Conservation (phyloP, 441 rosid genomes). For the Gossypium schwendimanii region DNA sequence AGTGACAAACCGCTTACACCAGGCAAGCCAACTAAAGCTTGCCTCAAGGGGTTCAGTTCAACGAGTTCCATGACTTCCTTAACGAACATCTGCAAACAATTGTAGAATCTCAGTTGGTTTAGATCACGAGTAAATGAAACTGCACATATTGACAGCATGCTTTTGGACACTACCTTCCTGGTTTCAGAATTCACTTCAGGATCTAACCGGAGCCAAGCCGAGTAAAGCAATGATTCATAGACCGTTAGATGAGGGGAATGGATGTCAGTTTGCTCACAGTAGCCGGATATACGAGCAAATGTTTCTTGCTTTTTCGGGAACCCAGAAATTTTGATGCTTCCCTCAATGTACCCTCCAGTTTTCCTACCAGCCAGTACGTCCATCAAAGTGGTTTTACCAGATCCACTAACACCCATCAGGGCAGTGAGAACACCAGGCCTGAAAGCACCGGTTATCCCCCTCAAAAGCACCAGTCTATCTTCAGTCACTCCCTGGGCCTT, state of each 20-base stretch:
- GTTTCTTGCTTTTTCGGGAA: slow-evolving; percentile 61
- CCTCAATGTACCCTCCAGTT: slow-evolving; percentile 51
- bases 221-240: slow-evolving; percentile 47
- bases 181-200: slow-evolving; percentile 34
- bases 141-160: neutral
- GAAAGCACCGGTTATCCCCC: slow-evolving; percentile 60
- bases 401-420: slow-evolving; percentile 86
- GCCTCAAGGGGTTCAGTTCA: slow-evolving; percentile 36
- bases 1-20: slow-evolving; percentile 44
- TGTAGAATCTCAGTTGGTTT: neutral
- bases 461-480: slow-evolving; percentile 42
- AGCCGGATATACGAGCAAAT: slow-evolving; percentile 60
- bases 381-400: slow-evolving; percentile 74
- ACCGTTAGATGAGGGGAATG: slow-evolving; percentile 59
- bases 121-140: neutral
- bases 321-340: slow-evolving; percentile 48
- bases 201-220: slow-evolving; percentile 59
- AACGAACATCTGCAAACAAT: slow-evolving; percentile 33
- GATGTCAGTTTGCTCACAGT: slow-evolving; percentile 68
- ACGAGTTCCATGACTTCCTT: slow-evolving; percentile 42
- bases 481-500: slow-evolving; percentile 40
- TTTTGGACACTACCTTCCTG: slow-evolving; percentile 29
- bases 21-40: slow-evolving; percentile 39
- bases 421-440: slow-evolving; percentile 92
- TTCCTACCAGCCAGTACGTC: slow-evolving; percentile 68